Base-by-base conservation (phyloP, 2,329 filamentous ascomycete genomes). In the Hirsutella thompsonii region DNA sequence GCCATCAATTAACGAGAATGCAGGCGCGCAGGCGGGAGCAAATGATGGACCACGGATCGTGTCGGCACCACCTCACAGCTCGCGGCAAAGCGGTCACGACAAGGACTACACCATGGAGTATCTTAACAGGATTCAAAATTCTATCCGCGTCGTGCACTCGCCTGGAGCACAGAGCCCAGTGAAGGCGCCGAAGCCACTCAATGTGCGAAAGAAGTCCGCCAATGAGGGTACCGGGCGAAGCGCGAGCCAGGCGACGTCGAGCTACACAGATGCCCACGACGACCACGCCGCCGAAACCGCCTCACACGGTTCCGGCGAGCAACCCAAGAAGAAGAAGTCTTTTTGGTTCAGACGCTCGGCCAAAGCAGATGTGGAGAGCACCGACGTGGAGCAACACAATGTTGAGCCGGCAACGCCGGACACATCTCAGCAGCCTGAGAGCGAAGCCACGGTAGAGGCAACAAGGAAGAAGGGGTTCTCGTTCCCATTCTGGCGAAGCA, bases 61-160 rank as follows among this genome's bases (percentile, higher is more conserved):
- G 13, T 73, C 70, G 10, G 67, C 66, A 9, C 67, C 69, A 14
- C 58, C 63, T 11, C 54, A 62, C 36, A 30, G 34, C 19, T 36
- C 38, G 9, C n/a, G 58, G 56, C 9, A 50, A 52, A n/a, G 49
- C 51, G 13, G 59, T 49, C 45, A 52, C 46, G 36, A 46, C 47
- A 13, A 47, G 40, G 54, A 56, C 33, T 56, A 50, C 13, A 62
- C 59, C 11, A 49, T 72, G 6, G 62, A 69, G 20, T 70, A 67
- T 47, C 54, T 74, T 8, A 60, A 63, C 38, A 61, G 57, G 26
- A 63, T 64, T 3, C 65, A 70, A 42, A 64, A 70, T 38, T 75
- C 70, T 1, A 76, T 76, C 49, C 68, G 72, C 5, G 55, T 76
- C 5, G 72, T 76, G n/a, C 58, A 67, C 43, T 72, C 72, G 3